A percentile compares a stretch with the other conserved stretches of the same genome.
phyloP scores from a whole-genome alignment of 257 asterid species.

The Knoxia roxburghii region DNA sequence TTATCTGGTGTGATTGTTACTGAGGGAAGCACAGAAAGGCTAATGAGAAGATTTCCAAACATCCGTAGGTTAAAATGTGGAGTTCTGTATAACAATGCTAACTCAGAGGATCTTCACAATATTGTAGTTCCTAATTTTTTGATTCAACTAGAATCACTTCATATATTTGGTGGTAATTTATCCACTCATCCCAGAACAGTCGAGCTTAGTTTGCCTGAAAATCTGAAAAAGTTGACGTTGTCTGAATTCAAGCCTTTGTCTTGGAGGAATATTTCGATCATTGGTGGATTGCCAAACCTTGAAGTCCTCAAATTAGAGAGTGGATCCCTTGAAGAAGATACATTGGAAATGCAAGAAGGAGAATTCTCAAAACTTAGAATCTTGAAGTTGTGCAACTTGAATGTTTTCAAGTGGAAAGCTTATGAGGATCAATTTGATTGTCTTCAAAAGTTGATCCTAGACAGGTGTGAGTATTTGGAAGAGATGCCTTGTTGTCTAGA shows the following conservation, averaged over 20 bases:
- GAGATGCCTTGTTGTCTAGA: neutral
- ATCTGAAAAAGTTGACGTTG: neutral
- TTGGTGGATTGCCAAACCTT: neutral
- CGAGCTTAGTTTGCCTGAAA: neutral
- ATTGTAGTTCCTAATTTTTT: neutral
- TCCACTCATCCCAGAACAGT: neutral
- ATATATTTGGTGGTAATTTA: neutral
- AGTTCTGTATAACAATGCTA: neutral
- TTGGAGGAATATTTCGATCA: neutral
- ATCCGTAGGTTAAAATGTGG: conserved; percentile 4
- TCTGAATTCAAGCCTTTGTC: neutral
- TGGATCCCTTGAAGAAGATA: neutral
- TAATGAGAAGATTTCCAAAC: neutral
- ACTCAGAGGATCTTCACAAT: too few relatives aligned
- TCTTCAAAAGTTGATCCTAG: neutral
- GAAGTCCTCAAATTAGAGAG: conserved; percentile 8
- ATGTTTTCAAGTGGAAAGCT: conserved; percentile 8
- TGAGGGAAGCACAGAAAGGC: neutral
- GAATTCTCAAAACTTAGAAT: conserved; percentile 7
- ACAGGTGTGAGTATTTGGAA: neutral
- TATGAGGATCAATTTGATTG: neutral
- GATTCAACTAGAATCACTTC: conserved; percentile 1
- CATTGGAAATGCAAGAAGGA: conserved; percentile 3
- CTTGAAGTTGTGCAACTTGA: neutral
- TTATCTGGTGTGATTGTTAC: neutral